Evolutionary conservation across 2,329 filamentous ascomycete genomes (phyloP).

Genomic region (Colletotrichum neosansevieriae): DNA sequence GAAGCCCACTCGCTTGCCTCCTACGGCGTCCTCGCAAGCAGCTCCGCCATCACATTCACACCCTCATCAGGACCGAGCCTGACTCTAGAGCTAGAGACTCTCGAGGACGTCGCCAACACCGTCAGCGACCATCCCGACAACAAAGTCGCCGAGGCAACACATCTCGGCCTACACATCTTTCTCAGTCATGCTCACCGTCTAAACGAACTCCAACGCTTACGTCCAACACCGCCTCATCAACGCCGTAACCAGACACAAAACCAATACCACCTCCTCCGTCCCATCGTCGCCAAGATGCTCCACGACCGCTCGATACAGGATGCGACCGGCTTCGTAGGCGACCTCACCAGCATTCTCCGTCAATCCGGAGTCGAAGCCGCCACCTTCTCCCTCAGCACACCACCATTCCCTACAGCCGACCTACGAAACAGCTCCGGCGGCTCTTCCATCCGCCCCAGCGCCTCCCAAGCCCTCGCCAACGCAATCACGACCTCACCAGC

Average conservation of each 20-base stretch:
- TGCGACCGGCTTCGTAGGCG: slow-evolving; percentile 57
- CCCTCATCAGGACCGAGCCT: slow-evolving; percentile 68
- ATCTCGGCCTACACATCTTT: slow-evolving; percentile 78
- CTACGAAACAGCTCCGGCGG: slow-evolving; percentile 44
- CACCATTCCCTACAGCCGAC: slow-evolving; percentile 48
- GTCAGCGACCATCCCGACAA: slow-evolving; percentile 55
- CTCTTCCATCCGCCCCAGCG: slow-evolving; percentile 52
- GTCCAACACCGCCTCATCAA: slow-evolving; percentile 60
- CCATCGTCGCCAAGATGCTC: slow-evolving; percentile 62
- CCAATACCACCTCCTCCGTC: slow-evolving; percentile 63
- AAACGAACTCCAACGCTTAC: slow-evolving; percentile 76
- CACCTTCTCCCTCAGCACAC: slow-evolving; percentile 56
- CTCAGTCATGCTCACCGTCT: slow-evolving; percentile 83
- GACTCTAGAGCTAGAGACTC: slow-evolving; percentile 70
- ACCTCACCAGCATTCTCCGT: slow-evolving; percentile 58
- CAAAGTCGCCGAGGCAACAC: slow-evolving; percentile 72
- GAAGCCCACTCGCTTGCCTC: slow-evolving; percentile 81
- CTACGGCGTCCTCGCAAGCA: slow-evolving; percentile 75
- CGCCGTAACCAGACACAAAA: slow-evolving; percentile 57
- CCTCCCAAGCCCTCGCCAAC: slow-evolving; percentile 59
- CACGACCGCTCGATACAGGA: slow-evolving; percentile 56
- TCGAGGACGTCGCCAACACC: slow-evolving; percentile 45
- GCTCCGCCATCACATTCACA: slow-evolving; percentile 67
- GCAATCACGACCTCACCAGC: slow-evolving; percentile 56
- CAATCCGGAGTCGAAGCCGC: slow-evolving; percentile 58